These are phyloP conservation scores for Saccharomycopsis microspora DNA, from an alignment of 805 yeast genomes.

Conservation along the genomic window DNA sequence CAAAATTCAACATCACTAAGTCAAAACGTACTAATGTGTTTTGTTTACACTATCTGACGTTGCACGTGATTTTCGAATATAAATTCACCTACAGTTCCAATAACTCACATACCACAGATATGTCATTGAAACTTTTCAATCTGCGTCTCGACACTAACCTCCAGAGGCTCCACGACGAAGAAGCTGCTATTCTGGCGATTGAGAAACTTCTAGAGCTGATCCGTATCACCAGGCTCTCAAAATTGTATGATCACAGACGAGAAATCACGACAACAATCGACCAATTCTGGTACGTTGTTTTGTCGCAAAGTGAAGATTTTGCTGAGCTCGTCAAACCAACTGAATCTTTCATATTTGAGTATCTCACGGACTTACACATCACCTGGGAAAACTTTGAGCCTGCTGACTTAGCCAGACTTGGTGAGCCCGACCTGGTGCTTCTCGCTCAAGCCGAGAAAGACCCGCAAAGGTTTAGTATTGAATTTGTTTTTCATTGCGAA, in stretches of 20 bases:
- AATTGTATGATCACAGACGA: slow-evolving; percentile 49
- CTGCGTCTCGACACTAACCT: too few species aligned
- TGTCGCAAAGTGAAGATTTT: slow-evolving; percentile 77
- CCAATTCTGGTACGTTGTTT: slow-evolving; percentile 77
- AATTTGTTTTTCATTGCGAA: slow-evolving; percentile 43
- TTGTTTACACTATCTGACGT: too few species aligned
- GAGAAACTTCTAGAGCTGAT: slow-evolving; percentile 26
- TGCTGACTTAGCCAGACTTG: slow-evolving; percentile 1
- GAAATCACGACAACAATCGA: slow-evolving; percentile 43
- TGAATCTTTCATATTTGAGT: slow-evolving; percentile 68
- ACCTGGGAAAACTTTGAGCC: slow-evolving; percentile 28
- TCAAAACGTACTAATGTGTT: too few species aligned
- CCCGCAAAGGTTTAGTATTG: slow-evolving; percentile 40
- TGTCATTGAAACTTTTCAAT: too few species aligned
- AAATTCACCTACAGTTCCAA: too few species aligned
- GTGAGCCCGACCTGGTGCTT: slow-evolving; percentile 22
- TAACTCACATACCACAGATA: too few species aligned
- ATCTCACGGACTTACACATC: slow-evolving; percentile 52
- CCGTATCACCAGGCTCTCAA: slow-evolving; percentile 40
- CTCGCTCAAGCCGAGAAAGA: slow-evolving; percentile 9
- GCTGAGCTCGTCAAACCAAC: slow-evolving; percentile 67
- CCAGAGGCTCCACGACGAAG: too few species aligned
- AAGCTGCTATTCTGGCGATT: not conserved
- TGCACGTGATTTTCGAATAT: too few species aligned
- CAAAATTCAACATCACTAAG: too few species aligned